These are phyloP conservation scores for Forsythia suspensa DNA, from an alignment of 257 asterid species.

Conservation along the genomic window DNA sequence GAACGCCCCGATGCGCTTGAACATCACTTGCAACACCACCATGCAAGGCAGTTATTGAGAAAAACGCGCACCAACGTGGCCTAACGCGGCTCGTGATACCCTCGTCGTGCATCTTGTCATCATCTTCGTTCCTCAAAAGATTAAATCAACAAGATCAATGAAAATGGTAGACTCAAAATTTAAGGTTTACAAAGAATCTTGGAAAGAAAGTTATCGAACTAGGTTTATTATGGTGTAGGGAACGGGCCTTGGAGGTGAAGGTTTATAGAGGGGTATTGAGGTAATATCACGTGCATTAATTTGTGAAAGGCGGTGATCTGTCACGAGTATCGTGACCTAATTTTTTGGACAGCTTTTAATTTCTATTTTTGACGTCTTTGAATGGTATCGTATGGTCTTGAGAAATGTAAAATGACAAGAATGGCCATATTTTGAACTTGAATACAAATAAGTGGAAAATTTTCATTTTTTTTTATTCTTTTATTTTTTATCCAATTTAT, in stretches of 20 bases:
- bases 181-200: conserved; percentile 26
- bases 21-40: conserved; percentile 23
- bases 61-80: conserved; percentile 41
- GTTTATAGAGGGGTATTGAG: conserved; percentile 26
- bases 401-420: conserved; percentile 20
- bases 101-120: conserved; percentile 53
- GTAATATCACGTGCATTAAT: conserved; percentile 27
- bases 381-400: conserved; percentile 7
- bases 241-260: neutral
- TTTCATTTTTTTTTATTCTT: too few relatives aligned
- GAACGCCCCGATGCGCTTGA: conserved; percentile 11
- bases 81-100: conserved; percentile 35
- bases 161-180: neutral
- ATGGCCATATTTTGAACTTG: neutral
- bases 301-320: conserved; percentile 25
- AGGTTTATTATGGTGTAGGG: neutral
- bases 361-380: conserved; percentile 23
- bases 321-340: neutral
- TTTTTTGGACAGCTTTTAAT: neutral
- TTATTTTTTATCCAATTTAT: too few relatives aligned
- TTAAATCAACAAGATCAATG: neutral
- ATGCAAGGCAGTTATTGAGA: conserved; percentile 36
- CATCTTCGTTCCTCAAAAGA: conserved; percentile 27
- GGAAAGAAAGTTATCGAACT: conserved; percentile 26
- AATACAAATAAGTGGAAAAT: neutral